A percentile compares a stretch with the other conserved stretches of the same genome.
Evolutionary conservation across 2,329 filamentous ascomycete species (phyloP).

Genomic region (Microthyrium microscopicum): DNA sequence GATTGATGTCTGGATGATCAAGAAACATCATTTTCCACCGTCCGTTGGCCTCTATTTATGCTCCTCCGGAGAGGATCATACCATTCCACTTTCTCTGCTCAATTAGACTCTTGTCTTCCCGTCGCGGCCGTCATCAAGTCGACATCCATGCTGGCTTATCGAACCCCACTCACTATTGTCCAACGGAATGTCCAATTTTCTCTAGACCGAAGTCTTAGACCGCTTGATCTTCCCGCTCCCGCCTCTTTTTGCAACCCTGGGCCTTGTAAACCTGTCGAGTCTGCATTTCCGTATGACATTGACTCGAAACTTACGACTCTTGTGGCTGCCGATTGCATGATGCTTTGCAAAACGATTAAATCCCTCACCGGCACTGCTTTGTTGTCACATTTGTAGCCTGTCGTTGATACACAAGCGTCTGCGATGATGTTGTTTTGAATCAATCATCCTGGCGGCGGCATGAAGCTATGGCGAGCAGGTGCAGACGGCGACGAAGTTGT

Average conservation of each 20-base stretch:
- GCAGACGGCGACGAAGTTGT: slow-evolving; percentile 12
- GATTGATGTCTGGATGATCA: slow-evolving; percentile 4
- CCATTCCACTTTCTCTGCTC: slow-evolving; percentile 15
- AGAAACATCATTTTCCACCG: slow-evolving; percentile 6
- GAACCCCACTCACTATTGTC: slow-evolving; percentile 23
- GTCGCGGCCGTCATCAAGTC: slow-evolving; percentile 14
- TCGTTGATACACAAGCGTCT: too few relatives aligned
- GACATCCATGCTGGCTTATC: slow-evolving; percentile 22
- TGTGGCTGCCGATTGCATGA: slow-evolving; percentile 30
- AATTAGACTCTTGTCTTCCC: slow-evolving; percentile 12
- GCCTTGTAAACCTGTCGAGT: slow-evolving; percentile 23
- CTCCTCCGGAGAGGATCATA: slow-evolving; percentile 14
- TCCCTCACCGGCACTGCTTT: slow-evolving; percentile 22
- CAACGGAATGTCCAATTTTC: slow-evolving; percentile 29
- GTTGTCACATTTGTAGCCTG: slow-evolving; percentile 18
- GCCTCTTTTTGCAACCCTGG: slow-evolving; percentile 29
- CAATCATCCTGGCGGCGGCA: slow-evolving; percentile 18
- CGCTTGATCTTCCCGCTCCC: slow-evolving; percentile 25
- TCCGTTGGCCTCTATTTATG: slow-evolving; percentile 24
- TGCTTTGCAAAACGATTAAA: slow-evolving; percentile 22
- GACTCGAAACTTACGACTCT: slow-evolving; percentile 22
- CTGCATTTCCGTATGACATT: slow-evolving; percentile 26
- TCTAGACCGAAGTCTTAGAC: slow-evolving; percentile 23
- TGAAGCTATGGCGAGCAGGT: slow-evolving; percentile 17
- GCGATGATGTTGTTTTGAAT: slow-evolving; percentile 12